These are phyloP conservation scores for Daedaleopsis nitida DNA, from an alignment of 768 basidiomycete species.

Conservation along the genomic window DNA sequence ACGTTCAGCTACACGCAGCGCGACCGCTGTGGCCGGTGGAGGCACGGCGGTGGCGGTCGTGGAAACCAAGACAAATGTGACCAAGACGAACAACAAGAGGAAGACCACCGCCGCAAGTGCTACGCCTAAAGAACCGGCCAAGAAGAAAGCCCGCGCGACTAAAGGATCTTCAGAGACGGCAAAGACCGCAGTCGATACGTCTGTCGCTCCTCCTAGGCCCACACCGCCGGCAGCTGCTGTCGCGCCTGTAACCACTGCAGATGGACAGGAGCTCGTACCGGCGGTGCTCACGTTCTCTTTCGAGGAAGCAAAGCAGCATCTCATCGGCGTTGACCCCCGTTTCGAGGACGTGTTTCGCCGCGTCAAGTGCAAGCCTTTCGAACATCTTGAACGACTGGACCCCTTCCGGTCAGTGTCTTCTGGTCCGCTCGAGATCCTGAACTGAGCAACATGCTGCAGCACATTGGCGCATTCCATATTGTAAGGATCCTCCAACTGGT, in stretches of 20 bases:
- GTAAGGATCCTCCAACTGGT: constrained; percentile 31
- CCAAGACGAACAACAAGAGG: constrained; percentile 14
- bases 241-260: not conserved
- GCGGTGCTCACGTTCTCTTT: constrained; percentile 77
- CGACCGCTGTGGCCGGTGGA: not conserved
- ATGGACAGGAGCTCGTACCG: constrained; percentile 52
- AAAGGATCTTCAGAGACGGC: not conserved
- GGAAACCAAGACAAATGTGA: not conserved
- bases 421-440: not conserved
- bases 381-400: constrained; percentile 72
- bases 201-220: not conserved
- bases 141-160: constrained; percentile 9
- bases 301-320: constrained; percentile 71
- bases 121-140: not conserved
- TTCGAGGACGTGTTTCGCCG: constrained; percentile 69
- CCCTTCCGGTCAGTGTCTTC: constrained; percentile 65
- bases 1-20: constrained; percentile 22
- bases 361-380: constrained; percentile 75
- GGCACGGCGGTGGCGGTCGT: not conserved
- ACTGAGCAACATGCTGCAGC: constrained; percentile 34
- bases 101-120: not conserved
- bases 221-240: not conserved
- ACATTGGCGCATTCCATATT: constrained; percentile 74
- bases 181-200: constrained; percentile 7
- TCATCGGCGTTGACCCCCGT: constrained; percentile 65